Percentiles rank a stretch among this genome's conserved stretches.
Evolutionary conservation across 192 early-diverging fungal species (phyloP).

Genomic region (Rhizophagus sp.): DNA sequence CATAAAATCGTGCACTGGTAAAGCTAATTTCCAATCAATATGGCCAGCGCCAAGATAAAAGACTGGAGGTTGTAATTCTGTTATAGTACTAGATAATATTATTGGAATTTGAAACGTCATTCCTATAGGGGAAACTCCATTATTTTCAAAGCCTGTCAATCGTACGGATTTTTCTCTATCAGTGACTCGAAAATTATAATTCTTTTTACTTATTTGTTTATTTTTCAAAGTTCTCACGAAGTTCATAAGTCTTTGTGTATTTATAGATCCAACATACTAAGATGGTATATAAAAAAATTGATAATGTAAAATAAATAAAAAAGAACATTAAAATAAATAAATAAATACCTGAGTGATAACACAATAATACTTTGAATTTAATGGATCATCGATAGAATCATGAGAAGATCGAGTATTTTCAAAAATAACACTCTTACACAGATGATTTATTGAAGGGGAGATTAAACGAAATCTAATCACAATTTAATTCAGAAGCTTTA

Average conservation of each 20-base stretch:
- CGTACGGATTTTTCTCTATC: conserved; percentile 61
- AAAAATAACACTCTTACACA: conserved; percentile 89
- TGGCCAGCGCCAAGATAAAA: conserved; percentile 82
- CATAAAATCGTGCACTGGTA: conserved; percentile 65
- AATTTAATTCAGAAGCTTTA: not conserved
- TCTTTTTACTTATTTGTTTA: conserved; percentile 61
- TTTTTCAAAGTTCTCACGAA: conserved; percentile 58
- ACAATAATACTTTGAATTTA: conserved; percentile 63
- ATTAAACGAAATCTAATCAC: conserved; percentile 49
- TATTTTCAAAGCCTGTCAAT: conserved; percentile 74
- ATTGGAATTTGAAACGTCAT: conserved; percentile 55
- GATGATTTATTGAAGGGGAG: conserved; percentile 73
- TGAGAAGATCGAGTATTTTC: conserved; percentile 83
- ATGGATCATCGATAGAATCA: conserved; percentile 47
- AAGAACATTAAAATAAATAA: not conserved
- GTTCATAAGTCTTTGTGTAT: conserved; percentile 64
- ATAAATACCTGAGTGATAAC: conserved; percentile 64
- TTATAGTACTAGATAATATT: conserved; percentile 65
- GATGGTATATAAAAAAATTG: conserved; percentile 26
- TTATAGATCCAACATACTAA: conserved; percentile 59
- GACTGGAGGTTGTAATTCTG: conserved; percentile 65
- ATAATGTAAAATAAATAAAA: conserved; percentile 2
- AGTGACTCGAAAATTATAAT: conserved; percentile 80
- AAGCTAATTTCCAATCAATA: conserved; percentile 81
- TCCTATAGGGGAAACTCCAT: conserved; percentile 75